phyloP scores from a whole-genome alignment of 1,139 yeast genomes.

The Wickerhamomyces sp. region DNA sequence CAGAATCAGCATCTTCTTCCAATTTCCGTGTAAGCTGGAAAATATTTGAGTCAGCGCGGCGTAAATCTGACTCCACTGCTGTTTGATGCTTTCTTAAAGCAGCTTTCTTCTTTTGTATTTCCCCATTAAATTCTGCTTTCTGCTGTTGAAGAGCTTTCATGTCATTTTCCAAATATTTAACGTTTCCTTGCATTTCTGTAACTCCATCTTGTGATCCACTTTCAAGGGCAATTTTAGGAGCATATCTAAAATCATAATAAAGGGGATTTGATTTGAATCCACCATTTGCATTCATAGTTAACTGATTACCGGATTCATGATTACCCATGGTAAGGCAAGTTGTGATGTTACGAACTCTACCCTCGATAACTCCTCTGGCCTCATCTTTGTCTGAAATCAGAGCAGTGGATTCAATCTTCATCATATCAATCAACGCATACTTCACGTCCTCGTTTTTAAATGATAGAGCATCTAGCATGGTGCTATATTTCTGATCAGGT shows the following conservation, averaged over 20 bases:
- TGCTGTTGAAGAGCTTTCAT: conserved; percentile 1
- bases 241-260: conserved; percentile 28
- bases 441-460: conserved; percentile 51
- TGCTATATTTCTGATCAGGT: conserved; percentile 34
- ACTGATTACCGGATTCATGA: conserved; percentile 42
- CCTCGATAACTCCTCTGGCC: conserved; percentile 45
- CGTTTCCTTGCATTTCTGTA: conserved; percentile 19
- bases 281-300: conserved; percentile 32
- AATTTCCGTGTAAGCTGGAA: conserved; percentile 24
- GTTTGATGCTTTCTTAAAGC: conserved; percentile 2
- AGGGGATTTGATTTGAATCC: conserved; percentile 60
- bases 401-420: conserved; percentile 54
- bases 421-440: conserved; percentile 62
- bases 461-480: conserved; percentile 58
- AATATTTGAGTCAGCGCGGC: conserved; percentile 15
- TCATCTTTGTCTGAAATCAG: conserved; percentile 45
- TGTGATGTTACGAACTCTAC: conserved; percentile 37
- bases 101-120: conserved; percentile 3
- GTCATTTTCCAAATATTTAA: conserved; percentile 21
- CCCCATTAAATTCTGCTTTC: conserved; percentile 2
- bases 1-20: conserved; percentile 36
- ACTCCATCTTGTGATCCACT: conserved; percentile 17
- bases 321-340: conserved; percentile 44
- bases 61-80: neutral
- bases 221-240: conserved; percentile 24